These are phyloP conservation scores for Cyclocybe aegerita DNA, from an alignment of 768 basidiomycete genomes.

Conservation along the genomic window DNA sequence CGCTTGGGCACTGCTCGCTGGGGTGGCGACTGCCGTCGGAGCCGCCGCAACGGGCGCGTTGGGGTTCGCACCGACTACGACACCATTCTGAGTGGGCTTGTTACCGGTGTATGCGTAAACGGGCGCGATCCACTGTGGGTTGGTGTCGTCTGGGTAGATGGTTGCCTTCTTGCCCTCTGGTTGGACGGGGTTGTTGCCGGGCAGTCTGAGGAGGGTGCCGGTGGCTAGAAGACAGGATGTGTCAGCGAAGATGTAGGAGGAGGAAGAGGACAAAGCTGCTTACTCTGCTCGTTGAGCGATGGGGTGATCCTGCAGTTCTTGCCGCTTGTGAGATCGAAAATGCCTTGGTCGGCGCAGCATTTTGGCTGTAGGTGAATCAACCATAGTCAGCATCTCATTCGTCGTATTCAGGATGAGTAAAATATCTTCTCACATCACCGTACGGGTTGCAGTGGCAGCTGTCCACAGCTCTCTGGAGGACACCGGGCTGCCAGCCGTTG, in stretches of 20 bases:
- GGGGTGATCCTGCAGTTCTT: slow-evolving; percentile 46
- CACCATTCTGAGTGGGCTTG: slow-evolving; percentile 36
- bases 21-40: slow-evolving; percentile 2
- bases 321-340: slow-evolving; percentile 42
- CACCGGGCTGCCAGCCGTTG: slow-evolving; percentile 60
- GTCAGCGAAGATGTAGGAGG: neutral
- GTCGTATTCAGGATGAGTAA: neutral
- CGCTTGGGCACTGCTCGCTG: neutral
- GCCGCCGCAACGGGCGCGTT: slow-evolving; percentile 3
- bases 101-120: slow-evolving; percentile 47
- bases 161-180: slow-evolving; percentile 32
- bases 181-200: slow-evolving; percentile 55
- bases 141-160: slow-evolving; percentile 30
- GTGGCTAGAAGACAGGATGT: slow-evolving; percentile 31
- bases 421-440: slow-evolving; percentile 35
- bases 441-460: slow-evolving; percentile 46
- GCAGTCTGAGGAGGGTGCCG: slow-evolving; percentile 45
- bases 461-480: slow-evolving; percentile 56
- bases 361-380: slow-evolving; percentile 24
- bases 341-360: slow-evolving; percentile 45
- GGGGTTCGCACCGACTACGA: slow-evolving; percentile 13
- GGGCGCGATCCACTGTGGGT: slow-evolving; percentile 40
- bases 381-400: slow-evolving; percentile 2
- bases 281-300: slow-evolving; percentile 47
- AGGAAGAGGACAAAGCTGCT: slow-evolving; percentile 11